Conservation (phyloP, 78 protist species). For the Cavenderia fasciculata region DNA sequence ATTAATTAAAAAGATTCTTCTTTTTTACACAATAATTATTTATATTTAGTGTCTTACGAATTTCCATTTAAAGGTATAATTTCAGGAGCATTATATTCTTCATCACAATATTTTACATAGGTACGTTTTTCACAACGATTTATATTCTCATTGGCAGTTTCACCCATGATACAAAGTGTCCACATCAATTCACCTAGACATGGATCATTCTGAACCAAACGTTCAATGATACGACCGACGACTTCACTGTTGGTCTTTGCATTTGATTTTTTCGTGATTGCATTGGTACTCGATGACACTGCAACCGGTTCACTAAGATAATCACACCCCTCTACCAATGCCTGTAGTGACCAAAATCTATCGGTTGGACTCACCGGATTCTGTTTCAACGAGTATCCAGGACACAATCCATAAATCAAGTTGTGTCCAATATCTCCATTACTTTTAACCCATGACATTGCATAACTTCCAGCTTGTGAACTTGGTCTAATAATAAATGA, state of each 20-base stretch:
- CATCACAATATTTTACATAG: constrained; percentile 48
- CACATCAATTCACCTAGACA: constrained; percentile 33
- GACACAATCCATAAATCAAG: constrained; percentile 72
- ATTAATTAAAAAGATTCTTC: too few relatives aligned
- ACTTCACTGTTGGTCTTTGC: constrained; percentile 57
- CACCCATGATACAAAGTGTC: constrained; percentile 49
- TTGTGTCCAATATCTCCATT: constrained; percentile 60
- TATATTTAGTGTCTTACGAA: too few relatives aligned
- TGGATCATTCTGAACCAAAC: constrained; percentile 20
- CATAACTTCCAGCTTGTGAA: constrained; percentile 78
- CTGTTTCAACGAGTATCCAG: constrained; percentile 70
- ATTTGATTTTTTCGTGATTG: constrained; percentile 56
- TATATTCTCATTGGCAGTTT: constrained; percentile 44
- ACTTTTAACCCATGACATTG: constrained; percentile 74
- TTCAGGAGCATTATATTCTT: constrained; percentile 74
- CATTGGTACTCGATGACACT: constrained; percentile 10
- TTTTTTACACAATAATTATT: too few relatives aligned
- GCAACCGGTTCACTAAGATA: constrained; percentile 21
- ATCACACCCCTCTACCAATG: constrained; percentile 61
- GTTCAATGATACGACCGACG: constrained; percentile 58
- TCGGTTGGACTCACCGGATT: constrained; percentile 28
- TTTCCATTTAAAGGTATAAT: constrained; percentile 67
- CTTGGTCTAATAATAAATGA: constrained; percentile 76
- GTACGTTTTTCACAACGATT: constrained; percentile 60
- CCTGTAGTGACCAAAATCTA: constrained; percentile 66